Base-by-base conservation (phyloP, 2,329 filamentous ascomycete genomes). In the Pseudogymnoascus sp. region DNA sequence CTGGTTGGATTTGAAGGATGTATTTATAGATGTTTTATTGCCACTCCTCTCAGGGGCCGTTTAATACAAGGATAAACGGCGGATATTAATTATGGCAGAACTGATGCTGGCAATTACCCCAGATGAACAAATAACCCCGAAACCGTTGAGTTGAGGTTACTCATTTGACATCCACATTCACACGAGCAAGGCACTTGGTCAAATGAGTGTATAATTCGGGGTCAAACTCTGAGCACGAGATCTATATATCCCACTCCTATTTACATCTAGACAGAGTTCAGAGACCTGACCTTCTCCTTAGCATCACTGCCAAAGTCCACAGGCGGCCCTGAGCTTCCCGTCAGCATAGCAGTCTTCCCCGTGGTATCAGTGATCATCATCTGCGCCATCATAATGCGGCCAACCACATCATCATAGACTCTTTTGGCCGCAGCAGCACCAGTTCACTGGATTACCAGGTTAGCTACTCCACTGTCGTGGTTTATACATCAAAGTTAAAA, bases 361-460 rank as follows among this genome's bases (percentile, higher is more conserved):
- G 25, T 63, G 8, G 65, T 68, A 59, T 70, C 68, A n/a, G 62
- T 65, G 18, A 70, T 65, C 40, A 69, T 59, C 47, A 69, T 38
- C 11, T 66, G 35, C 10, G 67, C 53, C 64, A 69, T 67, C 47
- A 69, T 63, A 31, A 65, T 67, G 7, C 68, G 64, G 21, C 65
- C 65, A 18, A 67, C 65, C 21, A 67, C 65, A 28, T 71, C 68
- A 7, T 64, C 38, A 35, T 67, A 70, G 18, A 67, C 61, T 12
- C 65, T 63, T 2, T 64, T 18, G 8, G 68, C 68, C n/a, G 65
- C 65, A 31, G 21, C 44, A 16, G 69, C 64, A 33, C 66, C 66
- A 14, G 44, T 66, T 14, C 63, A n/a, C 67, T 69, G 14, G 31
- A 6, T 4, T 12, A 11, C 1, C 16, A 33, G 6, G 16, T 62